A percentile compares a stretch with the other conserved stretches of the same genome.
Evolutionary conservation across 352 stramenopile genomes (phyloP).

Genomic region (Pythium insidiosum): DNA sequence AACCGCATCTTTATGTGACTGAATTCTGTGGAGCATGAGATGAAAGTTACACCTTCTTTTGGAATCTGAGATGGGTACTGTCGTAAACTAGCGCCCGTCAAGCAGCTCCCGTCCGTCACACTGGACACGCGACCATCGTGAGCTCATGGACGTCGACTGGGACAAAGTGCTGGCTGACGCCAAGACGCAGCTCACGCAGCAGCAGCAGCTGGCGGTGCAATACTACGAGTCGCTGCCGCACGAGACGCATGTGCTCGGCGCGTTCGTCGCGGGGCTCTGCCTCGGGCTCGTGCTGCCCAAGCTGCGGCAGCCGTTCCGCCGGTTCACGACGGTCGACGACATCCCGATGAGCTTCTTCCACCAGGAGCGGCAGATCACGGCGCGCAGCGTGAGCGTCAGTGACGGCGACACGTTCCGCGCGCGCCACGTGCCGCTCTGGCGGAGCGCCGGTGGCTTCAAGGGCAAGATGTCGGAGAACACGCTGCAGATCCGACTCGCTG

Average conservation of each 20-base stretch:
- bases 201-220: too few relatives aligned
- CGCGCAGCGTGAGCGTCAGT: constrained; percentile 43
- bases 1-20: too few relatives aligned
- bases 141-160: too few relatives aligned
- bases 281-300: constrained; percentile 45
- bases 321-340: constrained; percentile 72
- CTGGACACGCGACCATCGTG: too few relatives aligned
- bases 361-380: constrained; percentile 41
- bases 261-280: constrained; percentile 46
- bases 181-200: too few relatives aligned
- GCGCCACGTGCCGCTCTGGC: constrained; percentile 48
- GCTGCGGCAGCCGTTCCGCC: constrained; percentile 56
- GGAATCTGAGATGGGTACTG: background rate
- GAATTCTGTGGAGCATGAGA: too few relatives aligned
- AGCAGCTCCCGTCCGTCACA: constrained; percentile 2
- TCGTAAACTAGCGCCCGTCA: constrained; percentile 9
- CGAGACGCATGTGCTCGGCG: constrained; percentile 28
- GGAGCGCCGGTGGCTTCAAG: constrained; percentile 27
- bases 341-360: constrained; percentile 68
- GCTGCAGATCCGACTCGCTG: constrained; percentile 77
- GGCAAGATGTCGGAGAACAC: constrained; percentile 74
- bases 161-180: constrained; percentile 10
- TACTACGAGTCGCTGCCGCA: constrained; percentile 26
- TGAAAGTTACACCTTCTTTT: constrained; percentile 5
- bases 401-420: constrained; percentile 83